Evolutionary conservation across 108 stramenopile genomes (phyloP).

Genomic region (Conticribra weissflogii): DNA sequence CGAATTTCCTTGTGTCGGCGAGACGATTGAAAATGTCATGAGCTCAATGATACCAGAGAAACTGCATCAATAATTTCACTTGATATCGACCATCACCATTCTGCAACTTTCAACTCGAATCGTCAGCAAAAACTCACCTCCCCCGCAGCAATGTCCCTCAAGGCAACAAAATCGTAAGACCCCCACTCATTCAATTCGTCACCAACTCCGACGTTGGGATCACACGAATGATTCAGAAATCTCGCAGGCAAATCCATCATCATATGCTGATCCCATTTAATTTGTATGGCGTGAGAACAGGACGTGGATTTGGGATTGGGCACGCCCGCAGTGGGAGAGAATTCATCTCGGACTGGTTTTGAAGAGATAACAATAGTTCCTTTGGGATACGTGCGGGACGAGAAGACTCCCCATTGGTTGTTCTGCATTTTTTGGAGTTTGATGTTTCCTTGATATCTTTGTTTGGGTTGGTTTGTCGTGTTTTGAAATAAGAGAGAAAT

Average conservation of each 20-base stretch:
- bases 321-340: background rate
- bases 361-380: slow-evolving; percentile 33
- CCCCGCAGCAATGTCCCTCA: slow-evolving; percentile 45
- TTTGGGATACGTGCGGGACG: too few relatives aligned
- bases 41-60: background rate
- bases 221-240: slow-evolving; percentile 66
- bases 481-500: too few relatives aligned
- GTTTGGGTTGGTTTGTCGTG: too few relatives aligned
- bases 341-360: too few relatives aligned
- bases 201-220: slow-evolving; percentile 57
- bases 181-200: slow-evolving; percentile 34
- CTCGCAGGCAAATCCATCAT: slow-evolving; percentile 62
- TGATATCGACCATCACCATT: background rate
- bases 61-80: background rate
- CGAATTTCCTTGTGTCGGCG: slow-evolving; percentile 30
- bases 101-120: too few relatives aligned
- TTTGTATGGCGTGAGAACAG: slow-evolving; percentile 57
- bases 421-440: too few relatives aligned
- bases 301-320: slow-evolving; percentile 15
- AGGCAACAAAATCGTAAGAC: slow-evolving; percentile 63
- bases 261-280: slow-evolving; percentile 44
- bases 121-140: slow-evolving; percentile 17
- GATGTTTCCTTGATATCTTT: too few relatives aligned
- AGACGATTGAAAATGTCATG: background rate
- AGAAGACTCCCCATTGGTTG: too few relatives aligned